Base-by-base conservation (phyloP, 148 eudicot species). In the Camellia lanceoleosa region DNA sequence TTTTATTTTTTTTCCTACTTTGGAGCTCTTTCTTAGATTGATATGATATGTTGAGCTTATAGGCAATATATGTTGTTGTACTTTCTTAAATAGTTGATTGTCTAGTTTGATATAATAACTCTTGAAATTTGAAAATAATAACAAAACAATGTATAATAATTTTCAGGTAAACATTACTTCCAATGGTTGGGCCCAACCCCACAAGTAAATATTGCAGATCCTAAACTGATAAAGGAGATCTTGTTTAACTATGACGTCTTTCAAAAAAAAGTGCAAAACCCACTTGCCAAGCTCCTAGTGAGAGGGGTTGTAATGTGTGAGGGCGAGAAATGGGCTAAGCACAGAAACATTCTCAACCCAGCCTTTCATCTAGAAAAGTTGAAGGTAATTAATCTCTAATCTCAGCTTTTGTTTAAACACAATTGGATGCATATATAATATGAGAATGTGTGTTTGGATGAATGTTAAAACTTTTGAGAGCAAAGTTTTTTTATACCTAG, bases 271-370 rank as follows among this genome's bases (percentile, higher is more conserved):
- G 56, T n/a, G 2, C 67, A 41, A 2, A 74, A 69, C 46, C 88
- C 84, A 13, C 74, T 86, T 1, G 66, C 19, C 47, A 83, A 78
- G 46, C 74, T 30, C 5, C 71, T 83, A 47, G 5, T 18, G 56
- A 42, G 23, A 20, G 88, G 88, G n/a, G 3, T 86, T 23, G 2
- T 73, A 2, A 61, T 66, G 42, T 75, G 80, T 13, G 86, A 86
- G 64, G 88, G 65, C 71, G 80, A 86, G 44, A 86, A 83, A 54
- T 86, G 88, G 88, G 81, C 61, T 47, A 80, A 80, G 38, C 88
- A 86, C 54, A 78, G 86, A 19, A 83, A 73, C 81, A 14, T 47
- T 84, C 62, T 52, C 52, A 49, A 49, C 52, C 52, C 52, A 7
- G 52, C 52, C 5, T 83, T 86, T 58, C 59, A 78, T 54, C 23